Base-by-base conservation (phyloP, 345 rosid genomes). In the Mercurialis annua region DNA sequence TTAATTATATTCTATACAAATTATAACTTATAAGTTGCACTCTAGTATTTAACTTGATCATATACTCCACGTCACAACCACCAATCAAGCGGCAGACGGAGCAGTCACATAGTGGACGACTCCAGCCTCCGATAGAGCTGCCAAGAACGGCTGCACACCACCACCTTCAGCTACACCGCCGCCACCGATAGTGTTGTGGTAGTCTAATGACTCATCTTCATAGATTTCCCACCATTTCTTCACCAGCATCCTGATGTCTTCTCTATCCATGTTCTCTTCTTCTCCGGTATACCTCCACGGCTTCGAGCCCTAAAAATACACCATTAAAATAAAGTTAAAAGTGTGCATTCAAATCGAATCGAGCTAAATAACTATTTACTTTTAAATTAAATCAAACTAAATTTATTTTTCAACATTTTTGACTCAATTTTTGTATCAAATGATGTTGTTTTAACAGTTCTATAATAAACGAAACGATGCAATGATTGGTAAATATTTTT, bases 261-360 rank as follows among this genome's bases (percentile, higher is more conserved):
- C 85, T 73, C 98, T 84, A 46, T 85, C 83, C 95, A 92, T 86
- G 77, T 90, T 86, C 59, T 62, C 82, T 71, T 89, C 94, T 68
- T 84, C 66, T 43, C 96, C 96, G 5, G 90, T 87, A 56, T 81
- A 92, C 75, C 91, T 85, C 96, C 98, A 92, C 34, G 96, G 96
- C 72, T 92, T 92, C 3, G 96, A 86, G 1, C 94, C 92, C 94
- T 85, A 10, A 11, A 10, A 14, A 11, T 1, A 20, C 12, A 29
- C 16, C 20, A 27, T 42, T 27, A 4, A 21, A 21, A 21, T 14
- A 8, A 8, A 40, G 44, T 40, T 40, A 4, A 14, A 40, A 3
- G 10, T 40, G 44, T 40, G n/a, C n/a, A n/a, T n/a, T n/a, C n/a
- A n/a, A n/a, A n/a, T n/a, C n/a, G n/a, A n/a, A n/a, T n/a, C n/a